Conservation (phyloP, 2,329 filamentous ascomycete species). For the Pestalotiopsis sp. region DNA sequence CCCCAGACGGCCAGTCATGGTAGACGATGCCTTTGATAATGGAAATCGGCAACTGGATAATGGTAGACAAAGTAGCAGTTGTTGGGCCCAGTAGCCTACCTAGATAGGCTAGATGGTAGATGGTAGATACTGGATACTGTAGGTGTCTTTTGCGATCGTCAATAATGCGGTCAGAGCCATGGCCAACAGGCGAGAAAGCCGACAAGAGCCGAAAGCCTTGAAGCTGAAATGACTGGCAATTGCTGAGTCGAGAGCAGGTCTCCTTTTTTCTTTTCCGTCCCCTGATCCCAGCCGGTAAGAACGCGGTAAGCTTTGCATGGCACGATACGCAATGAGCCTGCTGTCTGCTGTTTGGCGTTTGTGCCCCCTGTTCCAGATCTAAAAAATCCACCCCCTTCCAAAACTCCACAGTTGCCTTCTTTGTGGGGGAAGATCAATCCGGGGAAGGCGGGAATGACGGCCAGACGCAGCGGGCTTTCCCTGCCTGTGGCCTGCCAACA, state of each 20-base stretch:
- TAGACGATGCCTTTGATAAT: not conserved
- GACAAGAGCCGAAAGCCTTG: not conserved
- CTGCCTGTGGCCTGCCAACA: not conserved
- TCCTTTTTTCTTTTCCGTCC: not conserved
- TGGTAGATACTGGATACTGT: not conserved
- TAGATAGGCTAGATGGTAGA: not conserved
- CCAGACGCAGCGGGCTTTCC: not conserved
- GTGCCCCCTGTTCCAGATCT: not conserved
- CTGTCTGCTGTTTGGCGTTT: not conserved
- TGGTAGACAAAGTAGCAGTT: not conserved
- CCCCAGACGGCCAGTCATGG: not conserved
- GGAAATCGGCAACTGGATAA: not conserved
- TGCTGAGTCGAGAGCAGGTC: not conserved
- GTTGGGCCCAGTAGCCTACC: not conserved
- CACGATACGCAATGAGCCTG: not conserved
- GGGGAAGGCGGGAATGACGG: slow-evolving; percentile 3
- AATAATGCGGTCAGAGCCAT: not conserved
- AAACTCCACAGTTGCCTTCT: not conserved
- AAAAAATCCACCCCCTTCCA: not conserved
- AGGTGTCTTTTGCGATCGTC: not conserved
- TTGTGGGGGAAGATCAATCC: slow-evolving; percentile 5
- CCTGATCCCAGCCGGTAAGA: not conserved
- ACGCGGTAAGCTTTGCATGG: not conserved
- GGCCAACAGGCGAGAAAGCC: not conserved
- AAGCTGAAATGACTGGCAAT: not conserved